These are phyloP conservation scores for Hyaloscypha hepaticicola DNA, from an alignment of 495 filamentous ascomycete genomes.

Conservation along the genomic window DNA sequence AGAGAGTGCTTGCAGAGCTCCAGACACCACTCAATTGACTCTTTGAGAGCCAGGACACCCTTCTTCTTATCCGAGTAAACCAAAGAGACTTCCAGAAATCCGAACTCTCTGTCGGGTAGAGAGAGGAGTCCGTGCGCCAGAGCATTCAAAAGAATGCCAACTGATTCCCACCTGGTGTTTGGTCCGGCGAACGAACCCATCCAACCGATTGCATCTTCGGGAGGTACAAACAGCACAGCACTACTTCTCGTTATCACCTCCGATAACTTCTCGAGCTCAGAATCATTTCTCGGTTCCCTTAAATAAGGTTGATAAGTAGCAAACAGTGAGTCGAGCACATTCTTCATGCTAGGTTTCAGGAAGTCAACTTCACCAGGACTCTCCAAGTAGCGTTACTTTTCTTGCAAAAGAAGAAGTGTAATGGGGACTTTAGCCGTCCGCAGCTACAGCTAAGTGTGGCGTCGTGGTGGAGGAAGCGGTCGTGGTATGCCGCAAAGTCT, in stretches of 20 bases:
- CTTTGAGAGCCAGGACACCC: constrained; percentile 40
- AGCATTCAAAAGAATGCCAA: constrained; percentile 17
- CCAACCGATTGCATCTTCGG: constrained; percentile 17
- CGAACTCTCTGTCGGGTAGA: neutral
- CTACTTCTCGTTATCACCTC: constrained; percentile 70
- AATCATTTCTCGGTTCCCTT: neutral
- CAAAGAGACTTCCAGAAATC: constrained; percentile 21
- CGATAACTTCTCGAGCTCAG: constrained; percentile 46
- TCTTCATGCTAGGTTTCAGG: neutral
- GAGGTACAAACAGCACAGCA: constrained; percentile 41
- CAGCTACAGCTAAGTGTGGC: too few relatives aligned
- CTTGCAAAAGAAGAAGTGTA: too few relatives aligned
- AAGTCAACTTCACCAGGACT: neutral
- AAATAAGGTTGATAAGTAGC: constrained; percentile 4
- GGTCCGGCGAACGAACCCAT: constrained; percentile 14
- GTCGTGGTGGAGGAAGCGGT: too few relatives aligned
- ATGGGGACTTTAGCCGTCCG: too few relatives aligned
- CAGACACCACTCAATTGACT: constrained; percentile 45
- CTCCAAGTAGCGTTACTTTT: neutral
- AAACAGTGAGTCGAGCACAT: constrained; percentile 4
- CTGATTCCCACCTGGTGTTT: constrained; percentile 24
- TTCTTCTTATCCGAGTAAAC: constrained; percentile 33
- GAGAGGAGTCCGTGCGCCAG: constrained; percentile 5
- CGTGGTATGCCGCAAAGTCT: too few relatives aligned
- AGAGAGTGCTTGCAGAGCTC: constrained; percentile 47